These are phyloP conservation scores for Cladophialophora immunda DNA, from an alignment of 2,329 filamentous ascomycete species.

Conservation along the genomic window DNA sequence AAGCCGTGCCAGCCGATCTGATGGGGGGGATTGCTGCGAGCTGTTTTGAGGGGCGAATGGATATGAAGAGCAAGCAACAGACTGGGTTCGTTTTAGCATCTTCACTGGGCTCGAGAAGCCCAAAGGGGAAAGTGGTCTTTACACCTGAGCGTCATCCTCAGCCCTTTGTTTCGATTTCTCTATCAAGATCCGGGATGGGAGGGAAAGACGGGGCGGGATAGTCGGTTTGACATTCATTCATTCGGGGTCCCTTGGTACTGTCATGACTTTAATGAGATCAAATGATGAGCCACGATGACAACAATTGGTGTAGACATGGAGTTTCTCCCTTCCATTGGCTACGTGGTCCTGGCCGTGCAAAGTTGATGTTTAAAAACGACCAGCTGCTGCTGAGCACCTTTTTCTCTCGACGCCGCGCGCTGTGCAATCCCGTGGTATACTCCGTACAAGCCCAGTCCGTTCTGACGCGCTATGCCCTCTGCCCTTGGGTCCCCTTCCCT, in stretches of 20 bases:
- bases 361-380: too few species aligned
- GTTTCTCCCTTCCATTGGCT: too few species aligned
- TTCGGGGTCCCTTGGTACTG: not conserved
- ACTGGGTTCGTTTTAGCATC: not conserved
- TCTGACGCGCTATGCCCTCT: not conserved
- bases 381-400: not conserved
- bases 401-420: not conserved
- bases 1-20: not conserved
- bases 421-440: not conserved
- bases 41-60: not conserved
- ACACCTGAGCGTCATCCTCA: not conserved
- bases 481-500: not conserved
- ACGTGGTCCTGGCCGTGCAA: too few species aligned
- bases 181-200: not conserved
- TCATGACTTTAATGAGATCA: constrained; percentile 4
- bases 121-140: not conserved
- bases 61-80: not conserved
- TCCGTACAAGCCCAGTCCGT: not conserved
- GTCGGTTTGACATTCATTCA: not conserved
- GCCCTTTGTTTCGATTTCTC: not conserved
- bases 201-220: not conserved
- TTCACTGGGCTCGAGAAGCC: not conserved
- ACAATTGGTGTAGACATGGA: not conserved
- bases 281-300: not conserved
- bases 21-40: not conserved